Percentiles rank a stretch among this genome's conserved stretches.
These are phyloP conservation scores for Cylindrodendrum hubeiense DNA, from an alignment of 2,329 filamentous ascomycete genomes.

Conservation along the genomic window DNA sequence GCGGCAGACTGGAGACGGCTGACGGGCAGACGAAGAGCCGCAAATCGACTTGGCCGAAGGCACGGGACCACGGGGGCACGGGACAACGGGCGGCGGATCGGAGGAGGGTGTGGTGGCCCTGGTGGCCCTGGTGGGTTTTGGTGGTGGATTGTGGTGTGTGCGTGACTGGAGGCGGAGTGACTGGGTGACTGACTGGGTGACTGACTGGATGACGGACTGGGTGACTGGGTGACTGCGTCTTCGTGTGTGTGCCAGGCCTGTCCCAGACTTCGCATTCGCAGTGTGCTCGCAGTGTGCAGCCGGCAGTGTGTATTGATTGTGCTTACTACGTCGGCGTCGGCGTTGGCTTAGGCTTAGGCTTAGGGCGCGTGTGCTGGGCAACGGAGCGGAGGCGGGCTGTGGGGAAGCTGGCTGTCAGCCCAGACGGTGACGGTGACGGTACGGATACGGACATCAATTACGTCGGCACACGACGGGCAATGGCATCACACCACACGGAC, in stretches of 20 bases:
- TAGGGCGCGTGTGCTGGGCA: constrained; percentile 9
- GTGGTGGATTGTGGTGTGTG: constrained; percentile 6
- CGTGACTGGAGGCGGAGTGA: not conserved
- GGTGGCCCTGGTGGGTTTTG: constrained; percentile 2
- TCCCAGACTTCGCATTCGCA: constrained; percentile 24
- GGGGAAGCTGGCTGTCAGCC: constrained; percentile 29
- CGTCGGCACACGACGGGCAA: not conserved
- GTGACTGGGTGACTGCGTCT: constrained; percentile 18
- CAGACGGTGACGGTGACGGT: not conserved
- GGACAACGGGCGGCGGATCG: constrained; percentile 15
- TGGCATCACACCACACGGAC: constrained; percentile 41
- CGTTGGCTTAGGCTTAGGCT: constrained; percentile 2
- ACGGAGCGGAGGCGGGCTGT: constrained; percentile 34
- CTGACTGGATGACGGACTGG: constrained; percentile 10
- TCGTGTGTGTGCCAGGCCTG: constrained; percentile 31
- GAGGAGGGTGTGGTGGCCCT: not conserved
- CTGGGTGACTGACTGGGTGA: constrained; percentile 7
- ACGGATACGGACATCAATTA: not conserved
- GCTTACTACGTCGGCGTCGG: not conserved
- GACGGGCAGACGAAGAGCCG: constrained; percentile 24
- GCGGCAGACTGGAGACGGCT: not conserved
- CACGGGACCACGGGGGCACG: constrained; percentile 23
- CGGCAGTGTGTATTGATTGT: not conserved
- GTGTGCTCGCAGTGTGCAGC: not conserved
- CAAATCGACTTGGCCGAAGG: constrained; percentile 21